Evolutionary conservation across 164 flowering plant genomes (phyloP).

Genomic region (Kalanchoe fedtschenkoi): DNA sequence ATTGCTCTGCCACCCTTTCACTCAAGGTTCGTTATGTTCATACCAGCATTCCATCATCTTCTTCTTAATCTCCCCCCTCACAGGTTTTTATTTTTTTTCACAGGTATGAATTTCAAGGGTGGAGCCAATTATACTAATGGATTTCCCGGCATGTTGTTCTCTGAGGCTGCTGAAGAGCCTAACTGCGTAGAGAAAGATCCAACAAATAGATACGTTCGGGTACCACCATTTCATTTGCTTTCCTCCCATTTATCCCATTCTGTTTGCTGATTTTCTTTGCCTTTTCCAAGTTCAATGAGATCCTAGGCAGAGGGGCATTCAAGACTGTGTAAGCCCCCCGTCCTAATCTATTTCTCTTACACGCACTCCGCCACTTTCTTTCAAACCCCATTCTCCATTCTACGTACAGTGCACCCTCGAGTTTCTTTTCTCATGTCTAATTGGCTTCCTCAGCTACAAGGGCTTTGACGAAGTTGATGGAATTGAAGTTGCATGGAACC

Average conservation of each 20-base stretch:
- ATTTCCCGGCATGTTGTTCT: neutral
- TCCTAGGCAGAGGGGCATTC: constrained; percentile 1
- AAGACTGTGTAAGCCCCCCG: neutral
- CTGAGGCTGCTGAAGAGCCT: neutral
- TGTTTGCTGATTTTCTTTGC: neutral
- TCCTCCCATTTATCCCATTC: neutral
- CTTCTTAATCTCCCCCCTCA: too few species aligned
- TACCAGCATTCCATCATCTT: too few species aligned
- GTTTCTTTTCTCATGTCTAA: neutral
- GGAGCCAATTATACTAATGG: neutral
- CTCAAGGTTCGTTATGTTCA: too few species aligned
- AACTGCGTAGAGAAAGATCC: constrained; percentile 6
- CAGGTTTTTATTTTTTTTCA: too few species aligned
- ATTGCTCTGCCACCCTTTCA: too few species aligned
- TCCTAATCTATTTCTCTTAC: neutral
- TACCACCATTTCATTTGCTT: neutral
- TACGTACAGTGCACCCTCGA: neutral
- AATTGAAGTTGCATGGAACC: constrained; percentile 5
- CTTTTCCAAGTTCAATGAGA: neutral
- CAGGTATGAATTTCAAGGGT: too few species aligned
- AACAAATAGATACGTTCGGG: constrained; percentile 1
- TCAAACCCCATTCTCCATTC: too few species aligned
- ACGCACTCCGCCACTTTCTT: too few species aligned
- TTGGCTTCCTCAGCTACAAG: neutral
- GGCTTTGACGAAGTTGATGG: constrained; percentile 6